Conservation (phyloP, 257 asterid species). For the Echites panduratus region DNA sequence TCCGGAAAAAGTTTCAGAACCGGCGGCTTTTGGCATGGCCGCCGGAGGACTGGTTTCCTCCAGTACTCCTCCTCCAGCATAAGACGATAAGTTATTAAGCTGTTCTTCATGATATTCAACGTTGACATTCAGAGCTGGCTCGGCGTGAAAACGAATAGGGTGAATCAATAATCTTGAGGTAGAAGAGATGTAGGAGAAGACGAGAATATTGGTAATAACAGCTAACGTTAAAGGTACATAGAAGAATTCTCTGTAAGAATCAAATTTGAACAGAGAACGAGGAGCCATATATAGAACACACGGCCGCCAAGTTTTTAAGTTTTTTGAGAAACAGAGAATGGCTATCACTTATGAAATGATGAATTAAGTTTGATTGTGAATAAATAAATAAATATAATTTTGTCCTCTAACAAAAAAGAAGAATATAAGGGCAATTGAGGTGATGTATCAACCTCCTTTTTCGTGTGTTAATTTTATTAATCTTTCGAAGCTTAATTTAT, state of each 20-base stretch:
- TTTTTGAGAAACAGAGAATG: too few species aligned
- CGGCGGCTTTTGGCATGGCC: not conserved
- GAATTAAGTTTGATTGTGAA: too few species aligned
- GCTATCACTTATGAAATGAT: too few species aligned
- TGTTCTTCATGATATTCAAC: not conserved
- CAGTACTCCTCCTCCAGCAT: not conserved
- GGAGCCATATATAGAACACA: not conserved
- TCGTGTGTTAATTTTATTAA: too few species aligned
- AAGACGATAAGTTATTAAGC: not conserved
- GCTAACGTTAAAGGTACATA: slow-evolving; percentile 28
- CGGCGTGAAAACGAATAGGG: slow-evolving; percentile 16
- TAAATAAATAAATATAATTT: too few species aligned
- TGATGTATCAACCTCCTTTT: too few species aligned
- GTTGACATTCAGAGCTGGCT: slow-evolving; percentile 10
- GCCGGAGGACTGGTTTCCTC: not conserved
- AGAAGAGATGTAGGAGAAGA: slow-evolving; percentile 26
- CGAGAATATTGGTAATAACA: slow-evolving; percentile 25
- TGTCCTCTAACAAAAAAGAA: too few species aligned
- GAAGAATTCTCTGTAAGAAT: slow-evolving; percentile 14
- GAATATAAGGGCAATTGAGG: too few species aligned
- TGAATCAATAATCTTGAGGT: slow-evolving; percentile 25
- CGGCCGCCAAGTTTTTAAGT: too few species aligned
- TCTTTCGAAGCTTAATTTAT: too few species aligned
- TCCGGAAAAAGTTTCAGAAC: not conserved
- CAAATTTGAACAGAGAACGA: slow-evolving; percentile 11